Base-by-base conservation (phyloP, 2,329 filamentous ascomycete species). In the Trichoderma atrobrunneum region DNA sequence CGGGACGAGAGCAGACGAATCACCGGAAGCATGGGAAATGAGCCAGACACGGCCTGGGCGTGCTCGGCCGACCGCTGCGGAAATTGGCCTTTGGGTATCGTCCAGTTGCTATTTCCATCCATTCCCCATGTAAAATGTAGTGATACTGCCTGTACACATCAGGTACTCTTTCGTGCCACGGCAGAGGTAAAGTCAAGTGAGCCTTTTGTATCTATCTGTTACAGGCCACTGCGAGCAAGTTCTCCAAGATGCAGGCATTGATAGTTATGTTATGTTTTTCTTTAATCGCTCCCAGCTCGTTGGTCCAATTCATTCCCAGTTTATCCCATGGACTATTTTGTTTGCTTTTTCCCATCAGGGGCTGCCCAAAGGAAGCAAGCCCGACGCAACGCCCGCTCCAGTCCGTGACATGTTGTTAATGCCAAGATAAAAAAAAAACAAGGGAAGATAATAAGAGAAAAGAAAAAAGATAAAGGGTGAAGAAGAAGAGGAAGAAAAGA, bases 331-430 rank as follows among this genome's bases (percentile, higher is more conserved):
- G 34, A 48, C 24, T 24, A 57, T 57, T 57, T 36, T 70, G 51
- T 24, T 65, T 54, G 24, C 39, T 60, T 43, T 72, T 70, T 5
- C 64, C 34, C 48, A n/a, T 60, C 59, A 24, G 60, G 26, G 57
- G 65, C 32, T 69, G 54, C 57, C 60, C 30, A 54, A 64, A 71
- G 24, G 43, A 62, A 51, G 21, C 36, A 71, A 73, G 63, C 18
- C 62, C 67, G 18, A 61, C 57, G 62, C 72, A 73, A 73, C 72
- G 72, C 72, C 72, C 30, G 68, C 61, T 71, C 72, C 72, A 71
- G 3, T 34, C 54, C 61, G 66, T 66, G 68, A 66, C 57, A 64
- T 60, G 59, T 39, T 36, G 36, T 43, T 69, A 5, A 34, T 69
- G 66, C 57, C 57, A 61, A 51, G 28, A 30, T 54, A 39, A 51